These are phyloP conservation scores for Lactuca sativa DNA, from an alignment of 129 eudicot species.

Conservation along the genomic window DNA sequence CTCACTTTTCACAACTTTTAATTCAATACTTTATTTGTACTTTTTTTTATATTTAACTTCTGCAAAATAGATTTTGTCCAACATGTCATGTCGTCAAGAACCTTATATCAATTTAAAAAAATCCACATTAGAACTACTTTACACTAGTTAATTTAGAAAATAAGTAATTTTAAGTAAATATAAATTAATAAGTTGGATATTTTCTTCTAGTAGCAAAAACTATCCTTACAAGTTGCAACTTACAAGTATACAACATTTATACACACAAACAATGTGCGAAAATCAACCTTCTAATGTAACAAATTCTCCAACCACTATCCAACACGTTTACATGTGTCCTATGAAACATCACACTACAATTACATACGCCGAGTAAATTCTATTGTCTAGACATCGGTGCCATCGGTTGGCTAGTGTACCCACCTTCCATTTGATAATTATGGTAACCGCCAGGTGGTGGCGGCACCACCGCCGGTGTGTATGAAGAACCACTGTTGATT, in stretches of 20 bases:
- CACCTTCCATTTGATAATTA: conserved; percentile 50
- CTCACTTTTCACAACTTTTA: conserved; percentile 27
- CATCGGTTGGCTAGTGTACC: conserved; percentile 49
- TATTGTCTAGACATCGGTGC: conserved; percentile 52
- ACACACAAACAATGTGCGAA: background rate
- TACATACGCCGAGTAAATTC: background rate
- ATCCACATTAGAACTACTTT: background rate
- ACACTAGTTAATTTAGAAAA: too few relatives aligned
- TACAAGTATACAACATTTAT: background rate
- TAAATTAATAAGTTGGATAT: background rate
- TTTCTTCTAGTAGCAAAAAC: background rate
- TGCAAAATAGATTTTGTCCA: background rate
- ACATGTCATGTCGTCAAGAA: background rate
- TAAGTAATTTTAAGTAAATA: background rate
- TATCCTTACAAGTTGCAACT: background rate
- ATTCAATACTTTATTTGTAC: conserved; percentile 4
- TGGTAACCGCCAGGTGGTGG: conserved; percentile 41
- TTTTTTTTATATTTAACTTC: too few relatives aligned
- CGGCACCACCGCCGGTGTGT: conserved; percentile 21
- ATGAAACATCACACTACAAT: background rate
- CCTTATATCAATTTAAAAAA: background rate
- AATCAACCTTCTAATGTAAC: background rate
- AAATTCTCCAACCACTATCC: background rate
- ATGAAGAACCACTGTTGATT: conserved; percentile 31
- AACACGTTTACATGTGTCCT: background rate